phyloP scores from a whole-genome alignment of 2,329 filamentous ascomycete genomes.

The Tolypocladium guangdongense region DNA sequence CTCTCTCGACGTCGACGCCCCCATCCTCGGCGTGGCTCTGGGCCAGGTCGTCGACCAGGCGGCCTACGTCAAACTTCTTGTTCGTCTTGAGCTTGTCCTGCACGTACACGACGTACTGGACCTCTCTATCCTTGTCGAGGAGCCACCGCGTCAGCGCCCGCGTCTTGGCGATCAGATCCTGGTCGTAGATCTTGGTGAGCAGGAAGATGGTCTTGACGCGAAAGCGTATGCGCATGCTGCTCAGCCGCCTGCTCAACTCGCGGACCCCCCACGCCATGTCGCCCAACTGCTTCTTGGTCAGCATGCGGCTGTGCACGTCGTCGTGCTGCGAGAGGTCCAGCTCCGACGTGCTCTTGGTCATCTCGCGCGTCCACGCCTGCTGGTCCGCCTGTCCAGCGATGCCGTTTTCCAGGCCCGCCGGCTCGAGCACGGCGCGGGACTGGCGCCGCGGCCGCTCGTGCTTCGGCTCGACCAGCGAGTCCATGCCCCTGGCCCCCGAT shows the following conservation, averaged over 20 bases:
- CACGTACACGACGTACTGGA: slow-evolving; percentile 69
- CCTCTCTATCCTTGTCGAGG: slow-evolving; percentile 55
- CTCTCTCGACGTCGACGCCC: slow-evolving; percentile 20
- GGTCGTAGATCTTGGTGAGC: slow-evolving; percentile 85
- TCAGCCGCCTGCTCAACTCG: slow-evolving; percentile 76
- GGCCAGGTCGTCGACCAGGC: slow-evolving; percentile 52
- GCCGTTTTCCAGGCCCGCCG: slow-evolving; percentile 26
- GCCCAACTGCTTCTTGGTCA: slow-evolving; percentile 88
- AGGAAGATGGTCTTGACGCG: slow-evolving; percentile 77
- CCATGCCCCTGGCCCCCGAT: slow-evolving; percentile 7
- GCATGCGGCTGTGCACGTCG: slow-evolving; percentile 52
- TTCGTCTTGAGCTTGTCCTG: slow-evolving; percentile 65
- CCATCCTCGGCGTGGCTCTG: slow-evolving; percentile 27
- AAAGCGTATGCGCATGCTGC: slow-evolving; percentile 72
- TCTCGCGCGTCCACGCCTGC: slow-evolving; percentile 39
- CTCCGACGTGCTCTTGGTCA: slow-evolving; percentile 31
- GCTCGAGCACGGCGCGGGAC: slow-evolving; percentile 25
- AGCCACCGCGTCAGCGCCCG: slow-evolving; percentile 73
- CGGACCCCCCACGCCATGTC: slow-evolving; percentile 97
- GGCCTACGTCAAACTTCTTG: slow-evolving; percentile 61
- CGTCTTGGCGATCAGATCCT: slow-evolving; percentile 65
- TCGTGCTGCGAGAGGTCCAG: slow-evolving; percentile 25
- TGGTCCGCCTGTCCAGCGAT: slow-evolving; percentile 45
- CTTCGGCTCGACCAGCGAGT: slow-evolving; percentile 13
- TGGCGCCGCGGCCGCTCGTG: slow-evolving; percentile 3